Evolutionary conservation across 1,284 basidiomycete species (phyloP).

Genomic region (Melampsora abietis-canadensis): DNA sequence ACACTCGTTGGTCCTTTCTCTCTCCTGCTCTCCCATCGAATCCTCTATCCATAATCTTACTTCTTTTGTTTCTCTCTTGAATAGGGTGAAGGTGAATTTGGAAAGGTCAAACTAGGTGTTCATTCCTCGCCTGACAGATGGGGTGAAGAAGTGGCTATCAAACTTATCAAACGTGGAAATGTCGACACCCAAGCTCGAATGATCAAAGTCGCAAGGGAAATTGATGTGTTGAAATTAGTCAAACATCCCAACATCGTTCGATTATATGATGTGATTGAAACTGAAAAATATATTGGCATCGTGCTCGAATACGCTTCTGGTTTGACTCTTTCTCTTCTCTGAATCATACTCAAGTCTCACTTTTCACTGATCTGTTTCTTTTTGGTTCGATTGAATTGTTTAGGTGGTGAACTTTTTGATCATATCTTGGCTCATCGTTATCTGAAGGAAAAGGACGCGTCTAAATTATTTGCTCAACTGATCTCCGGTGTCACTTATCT

Average conservation of each 20-base stretch:
- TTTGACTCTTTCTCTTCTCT: conserved; percentile 47
- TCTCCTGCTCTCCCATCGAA: neutral
- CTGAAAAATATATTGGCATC: conserved; percentile 99
- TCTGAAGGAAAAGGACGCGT: conserved; percentile 89
- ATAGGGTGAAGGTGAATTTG: conserved; percentile 88
- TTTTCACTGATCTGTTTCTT: conserved; percentile 3
- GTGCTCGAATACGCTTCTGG: conserved; percentile 94
- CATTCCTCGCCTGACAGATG: conserved; percentile 68
- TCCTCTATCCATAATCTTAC: neutral
- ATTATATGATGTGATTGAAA: conserved; percentile 97
- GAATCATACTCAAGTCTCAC: neutral
- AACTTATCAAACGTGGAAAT: conserved; percentile 89
- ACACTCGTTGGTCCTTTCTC: conserved; percentile 62
- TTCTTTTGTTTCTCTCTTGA: neutral
- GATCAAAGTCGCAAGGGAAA: conserved; percentile 95
- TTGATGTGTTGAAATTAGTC: conserved; percentile 90
- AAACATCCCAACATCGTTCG: conserved; percentile 98
- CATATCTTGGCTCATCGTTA: conserved; percentile 98
- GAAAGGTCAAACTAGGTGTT: conserved; percentile 96
- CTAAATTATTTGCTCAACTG: conserved; percentile 94
- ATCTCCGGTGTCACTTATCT: conserved; percentile 98
- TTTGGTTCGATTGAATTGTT: neutral
- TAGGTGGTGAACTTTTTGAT: conserved; percentile 95
- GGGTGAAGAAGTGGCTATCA: conserved; percentile 99
- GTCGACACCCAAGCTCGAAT: conserved; percentile 81